phyloP scores from a whole-genome alignment of 495 filamentous ascomycete species.

The Aspergillus bridgeri region DNA sequence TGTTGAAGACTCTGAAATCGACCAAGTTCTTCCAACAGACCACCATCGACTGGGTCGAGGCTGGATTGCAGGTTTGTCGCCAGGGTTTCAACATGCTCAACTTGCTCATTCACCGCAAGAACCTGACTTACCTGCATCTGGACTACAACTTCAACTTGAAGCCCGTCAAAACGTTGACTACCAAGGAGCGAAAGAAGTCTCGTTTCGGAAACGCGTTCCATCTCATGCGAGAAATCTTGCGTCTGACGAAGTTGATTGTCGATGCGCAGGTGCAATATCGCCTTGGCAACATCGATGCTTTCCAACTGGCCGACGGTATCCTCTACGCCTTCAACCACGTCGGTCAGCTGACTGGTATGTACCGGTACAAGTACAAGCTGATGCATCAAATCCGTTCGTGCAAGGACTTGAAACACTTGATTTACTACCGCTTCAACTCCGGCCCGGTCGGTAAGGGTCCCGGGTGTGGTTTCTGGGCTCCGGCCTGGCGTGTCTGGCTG shows the following conservation, averaged over 20 bases:
- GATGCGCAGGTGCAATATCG: constrained; percentile 99
- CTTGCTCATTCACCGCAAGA: constrained; percentile 96
- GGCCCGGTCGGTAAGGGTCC: constrained; percentile 97
- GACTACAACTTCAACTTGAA: constrained; percentile 99
- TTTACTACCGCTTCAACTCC: constrained; percentile 99
- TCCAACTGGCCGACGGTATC: constrained; percentile 98
- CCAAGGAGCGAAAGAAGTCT: constrained; percentile 99
- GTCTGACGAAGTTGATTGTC: constrained; percentile 95
- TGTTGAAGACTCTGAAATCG: constrained; percentile 83
- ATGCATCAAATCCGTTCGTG: constrained; percentile 99
- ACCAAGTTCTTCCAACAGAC: constrained; percentile 99
- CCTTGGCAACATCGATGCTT: constrained; percentile 97
- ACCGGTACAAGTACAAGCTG: constrained; percentile 99
- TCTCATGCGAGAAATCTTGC: constrained; percentile 97
- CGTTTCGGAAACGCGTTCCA: constrained; percentile 99
- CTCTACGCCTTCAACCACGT: constrained; percentile 99
- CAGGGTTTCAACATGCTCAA: constrained; percentile 99
- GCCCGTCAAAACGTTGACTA: constrained; percentile 97
- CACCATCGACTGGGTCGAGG: constrained; percentile 99
- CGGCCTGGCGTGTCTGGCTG: constrained; percentile 98
- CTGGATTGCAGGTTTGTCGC: constrained; percentile 94
- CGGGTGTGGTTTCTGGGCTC: constrained; percentile 98
- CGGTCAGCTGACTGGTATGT: constrained; percentile 98
- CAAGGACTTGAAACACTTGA: constrained; percentile 98
- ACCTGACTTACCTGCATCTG: constrained; percentile 95